Evolutionary conservation across 441 rosid genomes (phyloP), one percentile per base, ranked within the genome.

Genomic region (Geranium incanum): DNA sequence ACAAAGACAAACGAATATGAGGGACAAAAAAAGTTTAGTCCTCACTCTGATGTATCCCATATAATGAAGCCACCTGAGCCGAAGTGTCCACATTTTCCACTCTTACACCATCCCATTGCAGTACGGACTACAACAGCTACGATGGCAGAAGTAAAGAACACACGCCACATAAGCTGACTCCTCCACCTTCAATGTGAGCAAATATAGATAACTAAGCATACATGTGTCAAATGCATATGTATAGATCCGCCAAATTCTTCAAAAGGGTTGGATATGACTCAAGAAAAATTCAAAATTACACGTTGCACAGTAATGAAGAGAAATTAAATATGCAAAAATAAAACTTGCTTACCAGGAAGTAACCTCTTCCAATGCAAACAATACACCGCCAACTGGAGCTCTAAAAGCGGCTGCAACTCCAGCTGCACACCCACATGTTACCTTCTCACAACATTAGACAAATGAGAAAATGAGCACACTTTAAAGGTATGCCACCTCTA

Each of bases 331-430:
- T 68, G 50, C 63, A 41, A 75, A 48, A 70, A 77, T 36, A 69
- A 50, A 76, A 50, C 1, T 57, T 33, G 48, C 83, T 68, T 88
- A 92, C 97, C 99, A 95, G 41, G 99, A 92, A 68, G 99, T 90
- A 76, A 90, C 97, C 86, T 95, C 99, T 82, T 95, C 99, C 78
- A 95, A 76, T 11, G 99, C 97, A 87, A 95, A 95, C 70, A 95
- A 82, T 71, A 95, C 98, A 59, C 99, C 99, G 16, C 99, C 98
- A 81, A 95, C 97, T 1, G 98, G 98, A 82, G 99, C 97, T 89
- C 99, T 88, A 87, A 95, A 95, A 72, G 99, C 99, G 55, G 99
- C 99, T 74, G 97, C 93, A 77, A 95, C 99, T 78, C 99, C 98
- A 78, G 99, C 95, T 73, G 99, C 98, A 89, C 98, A 92, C 57